Percentiles rank a stretch among this genome's conserved stretches.
phyloP scores from a whole-genome alignment of 2,329 filamentous ascomycete genomes.

The Colletotrichum ledebouriae region DNA sequence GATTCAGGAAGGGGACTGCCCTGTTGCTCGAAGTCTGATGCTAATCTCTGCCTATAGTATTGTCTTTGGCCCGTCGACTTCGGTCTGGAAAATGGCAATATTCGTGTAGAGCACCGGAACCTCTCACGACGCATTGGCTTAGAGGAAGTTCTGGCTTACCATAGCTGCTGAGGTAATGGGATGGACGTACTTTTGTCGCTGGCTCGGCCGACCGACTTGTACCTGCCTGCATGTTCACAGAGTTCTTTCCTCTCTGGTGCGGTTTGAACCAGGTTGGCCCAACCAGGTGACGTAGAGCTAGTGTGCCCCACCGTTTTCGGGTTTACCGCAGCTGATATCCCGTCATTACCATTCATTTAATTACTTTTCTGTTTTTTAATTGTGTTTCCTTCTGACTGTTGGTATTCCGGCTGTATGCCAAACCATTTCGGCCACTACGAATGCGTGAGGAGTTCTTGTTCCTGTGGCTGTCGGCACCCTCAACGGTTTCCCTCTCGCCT shows the following conservation, averaged over 20 bases:
- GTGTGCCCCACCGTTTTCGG: slow-evolving; percentile 30
- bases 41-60: not conserved
- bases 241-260: slow-evolving; percentile 8
- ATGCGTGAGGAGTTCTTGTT: not conserved
- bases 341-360: not conserved
- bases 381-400: not conserved
- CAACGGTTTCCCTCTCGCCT: slow-evolving; percentile 18
- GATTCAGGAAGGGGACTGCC: slow-evolving; percentile 6
- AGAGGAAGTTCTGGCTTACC: not conserved
- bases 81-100: slow-evolving; percentile 11
- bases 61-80: not conserved
- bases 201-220: not conserved
- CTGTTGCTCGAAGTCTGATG: not conserved
- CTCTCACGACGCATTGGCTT: not conserved
- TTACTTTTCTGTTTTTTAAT: not conserved
- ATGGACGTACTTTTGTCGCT: not conserved
- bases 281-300: slow-evolving; percentile 38
- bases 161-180: too few species aligned
- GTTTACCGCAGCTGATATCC: slow-evolving; percentile 20
- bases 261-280: slow-evolving; percentile 3
- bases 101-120: not conserved
- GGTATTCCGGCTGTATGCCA: not conserved
- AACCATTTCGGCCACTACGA: slow-evolving; percentile 5
- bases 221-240: not conserved
- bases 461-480: not conserved